Evolutionary conservation across 176 grass and related monocot genomes (phyloP).

Genomic region (Avena sativa): DNA sequence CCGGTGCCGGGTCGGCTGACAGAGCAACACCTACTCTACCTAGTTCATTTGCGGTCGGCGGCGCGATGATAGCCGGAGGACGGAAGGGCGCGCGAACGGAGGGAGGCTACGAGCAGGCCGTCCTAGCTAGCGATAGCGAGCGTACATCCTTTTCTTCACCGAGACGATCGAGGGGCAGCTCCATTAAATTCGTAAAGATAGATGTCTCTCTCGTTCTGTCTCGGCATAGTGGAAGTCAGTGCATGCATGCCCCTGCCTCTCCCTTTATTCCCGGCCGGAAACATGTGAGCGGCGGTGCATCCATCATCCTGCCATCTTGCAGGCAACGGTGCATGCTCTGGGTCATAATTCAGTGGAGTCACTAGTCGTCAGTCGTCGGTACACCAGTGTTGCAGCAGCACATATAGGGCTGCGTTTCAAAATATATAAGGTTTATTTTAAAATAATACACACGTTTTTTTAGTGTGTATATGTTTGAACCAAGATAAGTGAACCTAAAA

Average conservation of each 20-base stretch:
- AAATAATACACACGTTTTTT: too few species aligned
- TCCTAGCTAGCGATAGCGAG: background rate
- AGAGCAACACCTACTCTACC: slow-evolving; percentile 2
- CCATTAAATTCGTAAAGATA: slow-evolving; percentile 57
- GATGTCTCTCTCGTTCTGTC: slow-evolving; percentile 25
- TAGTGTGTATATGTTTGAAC: too few species aligned
- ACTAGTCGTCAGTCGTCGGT: background rate
- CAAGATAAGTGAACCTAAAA: too few species aligned
- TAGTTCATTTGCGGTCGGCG: slow-evolving; percentile 15
- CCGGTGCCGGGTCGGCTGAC: background rate
- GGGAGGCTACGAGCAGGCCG: slow-evolving; percentile 19
- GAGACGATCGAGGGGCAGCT: background rate
- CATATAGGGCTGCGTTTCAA: too few species aligned
- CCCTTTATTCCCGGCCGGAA: background rate
- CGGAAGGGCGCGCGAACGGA: background rate
- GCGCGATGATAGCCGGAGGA: slow-evolving; percentile 34
- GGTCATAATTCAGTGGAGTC: background rate
- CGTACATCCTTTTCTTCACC: background rate
- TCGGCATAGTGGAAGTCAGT: slow-evolving; percentile 49
- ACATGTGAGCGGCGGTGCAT: background rate
- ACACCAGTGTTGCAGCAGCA: background rate
- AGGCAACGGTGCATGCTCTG: background rate
- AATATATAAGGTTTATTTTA: too few species aligned
- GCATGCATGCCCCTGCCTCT: background rate
- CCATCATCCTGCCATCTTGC: background rate